These are phyloP conservation scores for Citrus hindsii DNA, from an alignment of 345 rosid species.

Conservation along the genomic window DNA sequence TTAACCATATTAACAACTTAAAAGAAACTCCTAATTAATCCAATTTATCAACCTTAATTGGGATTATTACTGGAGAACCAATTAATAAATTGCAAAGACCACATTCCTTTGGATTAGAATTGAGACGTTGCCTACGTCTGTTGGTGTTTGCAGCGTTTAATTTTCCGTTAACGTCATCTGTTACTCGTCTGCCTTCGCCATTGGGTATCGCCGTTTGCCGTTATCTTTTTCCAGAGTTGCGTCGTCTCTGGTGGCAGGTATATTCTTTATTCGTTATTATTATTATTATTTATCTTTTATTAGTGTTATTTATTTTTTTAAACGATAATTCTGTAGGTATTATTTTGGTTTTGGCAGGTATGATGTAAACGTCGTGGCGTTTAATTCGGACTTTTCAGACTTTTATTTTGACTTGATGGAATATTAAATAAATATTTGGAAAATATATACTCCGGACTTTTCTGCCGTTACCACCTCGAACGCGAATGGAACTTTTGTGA, in stretches of 20 bases:
- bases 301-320: background rate
- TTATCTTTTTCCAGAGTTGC: background rate
- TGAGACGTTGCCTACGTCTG: background rate
- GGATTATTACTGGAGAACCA: background rate
- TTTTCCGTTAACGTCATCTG: conserved; percentile 21
- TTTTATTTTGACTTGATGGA: background rate
- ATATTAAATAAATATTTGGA: background rate
- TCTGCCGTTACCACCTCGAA: background rate
- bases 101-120: background rate
- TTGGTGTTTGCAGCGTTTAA: conserved; percentile 22
- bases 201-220: conserved; percentile 3
- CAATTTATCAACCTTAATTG: background rate
- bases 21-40: background rate
- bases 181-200: background rate
- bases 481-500: background rate
- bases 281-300: background rate
- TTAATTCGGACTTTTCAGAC: background rate
- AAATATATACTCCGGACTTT: no score
- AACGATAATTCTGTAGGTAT: background rate
- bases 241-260: conserved; percentile 2
- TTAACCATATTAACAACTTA: background rate
- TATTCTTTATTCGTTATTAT: background rate
- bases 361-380: background rate
- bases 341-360: background rate
- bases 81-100: background rate